A percentile compares a stretch with the other conserved stretches of the same genome.
Conservation (phyloP, 2,329 filamentous ascomycete species). For the Pyrenochaeta sp. region DNA sequence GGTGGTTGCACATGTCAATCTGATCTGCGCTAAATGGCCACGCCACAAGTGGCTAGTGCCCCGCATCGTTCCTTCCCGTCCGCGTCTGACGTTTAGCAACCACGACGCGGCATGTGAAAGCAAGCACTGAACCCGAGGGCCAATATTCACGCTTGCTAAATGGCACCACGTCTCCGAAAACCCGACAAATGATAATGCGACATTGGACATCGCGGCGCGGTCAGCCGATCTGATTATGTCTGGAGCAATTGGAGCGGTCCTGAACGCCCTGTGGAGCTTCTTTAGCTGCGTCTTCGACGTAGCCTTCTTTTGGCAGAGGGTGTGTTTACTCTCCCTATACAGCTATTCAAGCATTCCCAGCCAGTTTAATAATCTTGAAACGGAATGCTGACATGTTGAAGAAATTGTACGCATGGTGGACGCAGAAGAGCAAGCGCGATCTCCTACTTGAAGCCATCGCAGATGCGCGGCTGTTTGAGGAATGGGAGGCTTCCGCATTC, state of each 20-base stretch:
- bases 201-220: constrained; percentile 23
- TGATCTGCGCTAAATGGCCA: constrained; percentile 3
- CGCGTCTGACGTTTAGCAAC: constrained; percentile 10
- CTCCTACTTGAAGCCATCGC: constrained; percentile 72
- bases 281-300: constrained; percentile 48
- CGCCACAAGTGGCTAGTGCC: constrained; percentile 18
- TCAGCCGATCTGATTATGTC: constrained; percentile 32
- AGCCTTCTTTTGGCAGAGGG: constrained; percentile 52
- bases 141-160: constrained; percentile 20
- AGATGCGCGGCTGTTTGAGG: constrained; percentile 76
- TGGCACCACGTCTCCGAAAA: constrained; percentile 25
- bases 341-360: not conserved
- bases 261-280: constrained; percentile 34
- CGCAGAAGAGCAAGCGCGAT: constrained; percentile 69
- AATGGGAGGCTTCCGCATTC: constrained; percentile 86
- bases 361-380: not conserved
- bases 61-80: constrained; percentile 6
- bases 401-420: constrained; percentile 75
- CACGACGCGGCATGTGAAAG: constrained; percentile 29
- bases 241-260: constrained; percentile 13
- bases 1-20: not conserved
- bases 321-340: constrained; percentile 30
- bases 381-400: constrained; percentile 52
- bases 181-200: constrained; percentile 37
- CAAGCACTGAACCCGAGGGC: constrained; percentile 10